Evolutionary conservation across 257 asterid genomes (phyloP).

Genomic region (Cordia subcordata): DNA sequence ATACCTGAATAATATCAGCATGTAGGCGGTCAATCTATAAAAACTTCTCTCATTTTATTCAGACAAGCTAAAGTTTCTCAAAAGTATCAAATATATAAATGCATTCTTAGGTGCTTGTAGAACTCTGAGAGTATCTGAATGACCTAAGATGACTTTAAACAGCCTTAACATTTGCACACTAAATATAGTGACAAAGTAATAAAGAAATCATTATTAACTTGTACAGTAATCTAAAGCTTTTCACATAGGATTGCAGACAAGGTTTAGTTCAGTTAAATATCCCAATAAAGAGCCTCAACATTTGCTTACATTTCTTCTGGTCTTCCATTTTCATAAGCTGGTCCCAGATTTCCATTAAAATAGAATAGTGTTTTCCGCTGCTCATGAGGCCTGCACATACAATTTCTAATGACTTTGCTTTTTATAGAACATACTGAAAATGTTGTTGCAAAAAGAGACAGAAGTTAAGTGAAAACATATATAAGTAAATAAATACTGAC

Average conservation of each 20-base stretch:
- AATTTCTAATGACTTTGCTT: constrained; percentile 4
- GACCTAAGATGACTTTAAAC: no score
- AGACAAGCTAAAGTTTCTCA: not conserved
- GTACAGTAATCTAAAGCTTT: not conserved
- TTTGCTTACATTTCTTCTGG: constrained; percentile 84
- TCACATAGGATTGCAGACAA: constrained; percentile 12
- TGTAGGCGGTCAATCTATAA: not conserved
- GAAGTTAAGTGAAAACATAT: not conserved
- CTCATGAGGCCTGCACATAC: constrained; percentile 66
- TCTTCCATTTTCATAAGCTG: constrained; percentile 80
- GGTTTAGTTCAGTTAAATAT: not conserved
- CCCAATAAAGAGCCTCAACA: constrained; percentile 11
- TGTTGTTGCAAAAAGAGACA: constrained; percentile 5
- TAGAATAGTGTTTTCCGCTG: constrained; percentile 72
- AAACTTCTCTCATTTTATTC: constrained; percentile 2
- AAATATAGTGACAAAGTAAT: not conserved
- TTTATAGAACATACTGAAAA: constrained; percentile 5
- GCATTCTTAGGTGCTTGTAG: not conserved
- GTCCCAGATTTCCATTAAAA: constrained; percentile 94
- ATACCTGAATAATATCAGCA: constrained; percentile 50
- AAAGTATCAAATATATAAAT: not conserved
- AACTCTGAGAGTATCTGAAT: not conserved
- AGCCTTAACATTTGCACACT: not conserved
- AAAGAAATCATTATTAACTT: no score
- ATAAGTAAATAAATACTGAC: not conserved